Conservation (phyloP, 768 basidiomycete species). For the Hygrocybe punicea region DNA sequence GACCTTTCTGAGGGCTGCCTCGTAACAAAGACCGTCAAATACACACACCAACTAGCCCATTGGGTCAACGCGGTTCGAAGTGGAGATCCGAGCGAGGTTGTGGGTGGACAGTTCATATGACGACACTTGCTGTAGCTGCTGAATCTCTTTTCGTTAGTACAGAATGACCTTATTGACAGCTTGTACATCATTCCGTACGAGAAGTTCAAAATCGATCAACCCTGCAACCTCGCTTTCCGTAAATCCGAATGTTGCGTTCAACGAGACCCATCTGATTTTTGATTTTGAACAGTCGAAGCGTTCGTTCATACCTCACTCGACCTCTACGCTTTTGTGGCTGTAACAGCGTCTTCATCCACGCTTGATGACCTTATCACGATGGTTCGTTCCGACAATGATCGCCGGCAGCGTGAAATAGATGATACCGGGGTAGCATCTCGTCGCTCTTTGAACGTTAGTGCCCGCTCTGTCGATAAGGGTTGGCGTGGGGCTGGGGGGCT, state of each 20-base stretch:
- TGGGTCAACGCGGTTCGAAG: slow-evolving; percentile 9
- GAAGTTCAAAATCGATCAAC: slow-evolving; percentile 4
- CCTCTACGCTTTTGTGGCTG: slow-evolving; percentile 9
- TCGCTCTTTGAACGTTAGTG: slow-evolving; percentile 3
- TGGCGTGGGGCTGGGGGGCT: slow-evolving; percentile 1
- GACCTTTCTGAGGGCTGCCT: slow-evolving; percentile 6
- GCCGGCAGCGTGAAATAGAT: slow-evolving; percentile 4
- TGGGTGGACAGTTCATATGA: slow-evolving; percentile 1
- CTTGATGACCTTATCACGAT: slow-evolving; percentile 7
- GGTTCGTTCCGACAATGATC: slow-evolving; percentile 8
- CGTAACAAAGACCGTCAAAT: slow-evolving; percentile 3
- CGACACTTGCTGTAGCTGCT: background rate
- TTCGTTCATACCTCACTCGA: slow-evolving; percentile 10
- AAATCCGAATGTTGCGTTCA: background rate
- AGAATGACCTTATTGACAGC: slow-evolving; percentile 3
- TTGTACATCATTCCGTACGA: slow-evolving; percentile 6
- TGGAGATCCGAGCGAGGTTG: slow-evolving; percentile 5
- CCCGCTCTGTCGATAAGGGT: background rate
- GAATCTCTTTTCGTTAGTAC: background rate
- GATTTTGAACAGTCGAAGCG: slow-evolving; percentile 7
- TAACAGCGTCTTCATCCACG: slow-evolving; percentile 6
- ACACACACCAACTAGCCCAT: slow-evolving; percentile 8
- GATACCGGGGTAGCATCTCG: background rate
- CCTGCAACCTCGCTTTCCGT: slow-evolving; percentile 8
- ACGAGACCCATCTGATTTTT: slow-evolving; percentile 6